phyloP scores from a whole-genome alignment of 73 alveolate genomes.

The Loxodes magnus region DNA sequence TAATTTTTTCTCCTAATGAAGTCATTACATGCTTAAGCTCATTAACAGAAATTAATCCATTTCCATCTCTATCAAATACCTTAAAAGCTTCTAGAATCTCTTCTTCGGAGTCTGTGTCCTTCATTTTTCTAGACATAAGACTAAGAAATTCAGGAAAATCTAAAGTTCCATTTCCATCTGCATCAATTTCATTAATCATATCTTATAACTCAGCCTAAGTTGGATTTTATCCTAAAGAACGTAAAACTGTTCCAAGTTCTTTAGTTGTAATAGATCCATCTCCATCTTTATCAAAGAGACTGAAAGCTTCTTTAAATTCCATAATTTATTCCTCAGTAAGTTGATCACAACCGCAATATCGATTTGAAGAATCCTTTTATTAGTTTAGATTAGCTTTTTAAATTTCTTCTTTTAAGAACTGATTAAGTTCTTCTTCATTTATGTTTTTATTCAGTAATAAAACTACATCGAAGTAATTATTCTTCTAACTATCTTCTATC shows the following conservation, averaged over 20 bases:
- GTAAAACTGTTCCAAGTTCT: constrained; percentile 63
- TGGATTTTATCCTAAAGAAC: too few species aligned
- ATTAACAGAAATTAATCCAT: constrained; percentile 59
- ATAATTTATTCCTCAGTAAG: constrained; percentile 83
- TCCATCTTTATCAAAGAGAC: constrained; percentile 87
- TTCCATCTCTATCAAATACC: constrained; percentile 59
- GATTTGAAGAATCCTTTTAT: too few species aligned
- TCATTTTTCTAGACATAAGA: constrained; percentile 83
- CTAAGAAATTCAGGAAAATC: constrained; percentile 58
- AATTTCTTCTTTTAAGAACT: too few species aligned
- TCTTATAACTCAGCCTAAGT: too few species aligned
- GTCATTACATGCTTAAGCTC: constrained; percentile 69
- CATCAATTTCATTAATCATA: too few species aligned
- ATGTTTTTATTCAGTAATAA: too few species aligned
- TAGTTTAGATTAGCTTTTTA: too few species aligned
- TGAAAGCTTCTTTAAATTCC: constrained; percentile 88
- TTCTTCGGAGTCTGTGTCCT: constrained; percentile 59
- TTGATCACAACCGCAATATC: too few species aligned
- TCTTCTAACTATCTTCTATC: too few species aligned
- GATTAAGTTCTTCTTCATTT: too few species aligned
- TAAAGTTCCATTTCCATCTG: too few species aligned
- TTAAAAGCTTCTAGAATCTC: constrained; percentile 63
- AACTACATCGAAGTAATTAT: too few species aligned
- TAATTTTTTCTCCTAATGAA: constrained; percentile 69
- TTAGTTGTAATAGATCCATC: constrained; percentile 88